Evolutionary conservation across 129 eudicot species (phyloP), one percentile per base, ranked within the genome.

Genomic region (Saussurea involucrata): DNA sequence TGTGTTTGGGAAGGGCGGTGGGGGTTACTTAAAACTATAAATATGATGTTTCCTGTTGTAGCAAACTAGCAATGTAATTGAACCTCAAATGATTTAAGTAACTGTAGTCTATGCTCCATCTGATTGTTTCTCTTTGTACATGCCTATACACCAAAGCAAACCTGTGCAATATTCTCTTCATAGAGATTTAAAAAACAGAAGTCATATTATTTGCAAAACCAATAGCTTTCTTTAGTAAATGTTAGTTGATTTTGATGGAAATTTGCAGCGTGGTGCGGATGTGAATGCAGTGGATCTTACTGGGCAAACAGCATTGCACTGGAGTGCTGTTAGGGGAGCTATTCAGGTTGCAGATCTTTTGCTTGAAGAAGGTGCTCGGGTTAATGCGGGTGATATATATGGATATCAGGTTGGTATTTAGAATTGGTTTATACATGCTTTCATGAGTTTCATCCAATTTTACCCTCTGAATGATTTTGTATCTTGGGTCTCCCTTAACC

Each of bases 271-370:
- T 73, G 99, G 99, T 64, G 97, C 95, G 8, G 96, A 95, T 85
- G 93, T 92, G 66, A 86, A 88, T 85, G 96, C 99, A 21, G 87
- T 87, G 46, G 99, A 95, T 86, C 91, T 88, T 80, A 90, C 95
- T 24, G 97, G 99, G 73, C 97, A 95, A 87, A 88, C 99, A 24
- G 97, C 99, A 75, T 77, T 95, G 70, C 99, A 95, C 72, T 95
- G 99, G 99, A 92, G 99, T 87, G 99, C 97, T 7, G 99, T 95
- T 71, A 84, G 96, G 77, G 99, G 99, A 71, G 87, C 97, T 31
- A 44, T 83, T 73, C 96, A 95, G 83, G 96, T 89, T 78, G 94
- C 97, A 31, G 96, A 95, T 82, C 88, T 92, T 78, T 87, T 95
- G 83, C 84, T 94, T 65, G 93, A 91, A 80, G 98, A 94, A 84